Conservation (phyloP, 2,329 filamentous ascomycete species). For the Calonectria hawksworthii region DNA sequence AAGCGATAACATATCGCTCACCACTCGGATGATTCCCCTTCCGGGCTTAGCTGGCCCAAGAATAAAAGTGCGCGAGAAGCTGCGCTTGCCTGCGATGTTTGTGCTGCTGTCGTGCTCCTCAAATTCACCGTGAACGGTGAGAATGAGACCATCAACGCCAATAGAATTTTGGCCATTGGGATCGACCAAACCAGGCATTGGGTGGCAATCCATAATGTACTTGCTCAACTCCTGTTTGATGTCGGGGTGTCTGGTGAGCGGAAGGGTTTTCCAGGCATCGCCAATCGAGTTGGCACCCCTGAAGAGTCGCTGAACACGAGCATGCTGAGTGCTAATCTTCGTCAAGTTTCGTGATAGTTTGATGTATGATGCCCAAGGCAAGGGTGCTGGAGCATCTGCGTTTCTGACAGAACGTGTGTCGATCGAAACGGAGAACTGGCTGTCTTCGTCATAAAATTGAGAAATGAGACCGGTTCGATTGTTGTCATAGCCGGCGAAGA, state of each 20-base stretch:
- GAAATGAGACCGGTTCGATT: slow-evolving; percentile 74
- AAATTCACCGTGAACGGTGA: slow-evolving; percentile 87
- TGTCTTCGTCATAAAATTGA: slow-evolving; percentile 81
- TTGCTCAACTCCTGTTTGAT: slow-evolving; percentile 76
- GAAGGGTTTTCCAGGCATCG: slow-evolving; percentile 78
- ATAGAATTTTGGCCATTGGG: slow-evolving; percentile 72
- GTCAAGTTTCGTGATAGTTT: slow-evolving; percentile 83
- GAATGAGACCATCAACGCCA: slow-evolving; percentile 83
- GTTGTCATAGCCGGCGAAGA: slow-evolving; percentile 80
- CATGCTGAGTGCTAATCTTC: slow-evolving; percentile 72
- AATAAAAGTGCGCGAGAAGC: slow-evolving; percentile 86
- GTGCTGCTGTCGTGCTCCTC: slow-evolving; percentile 76
- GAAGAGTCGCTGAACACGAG: slow-evolving; percentile 76
- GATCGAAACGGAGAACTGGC: slow-evolving; percentile 81
- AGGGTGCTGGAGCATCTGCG: slow-evolving; percentile 56
- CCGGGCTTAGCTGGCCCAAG: slow-evolving; percentile 80
- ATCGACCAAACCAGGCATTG: slow-evolving; percentile 79
- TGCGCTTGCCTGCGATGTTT: slow-evolving; percentile 74
- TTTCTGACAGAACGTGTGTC: slow-evolving; percentile 72
- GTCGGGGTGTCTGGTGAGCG: slow-evolving; percentile 81
- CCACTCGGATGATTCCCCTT: slow-evolving; percentile 76
- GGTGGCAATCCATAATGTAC: slow-evolving; percentile 87
- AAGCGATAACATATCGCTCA: slow-evolving; percentile 84
- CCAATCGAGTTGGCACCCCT: slow-evolving; percentile 75
- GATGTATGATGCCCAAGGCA: slow-evolving; percentile 82